Percentiles rank a stretch among this genome's conserved stretches.
phyloP scores from a whole-genome alignment of 1,139 yeast species.

The Saccharomyces hybrid region DNA sequence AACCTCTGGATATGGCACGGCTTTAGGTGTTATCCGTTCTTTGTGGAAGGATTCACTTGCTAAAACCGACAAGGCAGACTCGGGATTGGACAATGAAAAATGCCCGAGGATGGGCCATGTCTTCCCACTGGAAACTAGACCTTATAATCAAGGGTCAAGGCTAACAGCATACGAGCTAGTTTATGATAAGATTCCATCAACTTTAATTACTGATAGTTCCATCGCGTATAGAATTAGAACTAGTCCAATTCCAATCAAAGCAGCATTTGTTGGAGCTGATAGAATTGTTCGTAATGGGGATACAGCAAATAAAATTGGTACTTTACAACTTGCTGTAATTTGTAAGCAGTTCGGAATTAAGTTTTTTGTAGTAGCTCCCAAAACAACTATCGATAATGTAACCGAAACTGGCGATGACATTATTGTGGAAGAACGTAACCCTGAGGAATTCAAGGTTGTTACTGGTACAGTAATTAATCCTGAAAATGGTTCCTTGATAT shows the following conservation, averaged over 20 bases:
- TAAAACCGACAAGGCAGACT: slow-evolving; percentile 15
- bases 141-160: slow-evolving; percentile 94
- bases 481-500: slow-evolving; percentile 28
- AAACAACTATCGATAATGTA: slow-evolving; percentile 71
- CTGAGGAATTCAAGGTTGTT: slow-evolving; percentile 67
- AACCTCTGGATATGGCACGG: slow-evolving; percentile 96
- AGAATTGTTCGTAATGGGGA: slow-evolving; percentile 89
- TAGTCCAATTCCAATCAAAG: slow-evolving; percentile 52
- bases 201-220: slow-evolving; percentile 87
- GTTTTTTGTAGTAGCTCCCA: slow-evolving; percentile 93
- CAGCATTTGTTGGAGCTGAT: slow-evolving; percentile 97
- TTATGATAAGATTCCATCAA: slow-evolving; percentile 79
- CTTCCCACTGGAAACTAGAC: slow-evolving; percentile 89
- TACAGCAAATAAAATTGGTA: slow-evolving; percentile 96
- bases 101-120: slow-evolving; percentile 52
- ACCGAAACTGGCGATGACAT: slow-evolving; percentile 67
- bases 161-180: slow-evolving; percentile 86
- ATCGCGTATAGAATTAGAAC: slow-evolving; percentile 62
- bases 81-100: slow-evolving; percentile 27
- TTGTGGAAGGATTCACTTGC: slow-evolving; percentile 41
- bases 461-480: slow-evolving; percentile 53
- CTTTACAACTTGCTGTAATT: slow-evolving; percentile 76
- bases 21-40: slow-evolving; percentile 83
- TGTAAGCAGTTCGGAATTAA: slow-evolving; percentile 50
- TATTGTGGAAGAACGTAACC: slow-evolving; percentile 81